Percentiles rank a stretch among this genome's conserved stretches.
Conservation (phyloP, 2,329 filamentous ascomycete species). For the Cladosporium sp. region DNA sequence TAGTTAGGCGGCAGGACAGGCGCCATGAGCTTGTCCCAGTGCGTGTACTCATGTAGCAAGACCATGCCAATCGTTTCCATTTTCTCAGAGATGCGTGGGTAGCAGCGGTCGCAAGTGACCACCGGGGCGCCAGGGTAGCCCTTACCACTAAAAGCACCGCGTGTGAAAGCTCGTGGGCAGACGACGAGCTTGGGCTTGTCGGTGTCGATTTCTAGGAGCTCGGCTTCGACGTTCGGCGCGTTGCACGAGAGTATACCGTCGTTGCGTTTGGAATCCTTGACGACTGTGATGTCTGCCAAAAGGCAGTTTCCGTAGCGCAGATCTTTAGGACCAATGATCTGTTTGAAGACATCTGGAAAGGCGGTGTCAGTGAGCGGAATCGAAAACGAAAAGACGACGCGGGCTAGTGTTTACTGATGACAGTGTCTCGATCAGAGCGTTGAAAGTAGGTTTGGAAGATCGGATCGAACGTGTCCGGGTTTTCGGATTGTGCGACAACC, state of each 20-base stretch:
- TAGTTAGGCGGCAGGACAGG: not conserved
- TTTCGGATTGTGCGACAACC: not conserved
- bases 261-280: not conserved
- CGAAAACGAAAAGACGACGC: not conserved
- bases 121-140: not conserved
- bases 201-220: not conserved
- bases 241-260: not conserved
- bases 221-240: not conserved
- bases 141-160: not conserved
- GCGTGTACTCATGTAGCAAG: not conserved
- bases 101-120: not conserved
- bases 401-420: not conserved
- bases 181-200: not conserved
- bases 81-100: not conserved
- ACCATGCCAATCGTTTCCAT: not conserved
- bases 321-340: not conserved
- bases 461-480: not conserved
- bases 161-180: not conserved
- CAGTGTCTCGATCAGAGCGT: not conserved
- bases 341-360: not conserved
- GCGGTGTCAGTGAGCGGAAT: not conserved
- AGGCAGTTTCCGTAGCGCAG: not conserved
- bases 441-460: not conserved
- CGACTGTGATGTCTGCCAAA: not conserved
- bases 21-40: not conserved